Percentiles rank a stretch among this genome's conserved stretches.
These are phyloP conservation scores for Orbilia brochopaga DNA, from an alignment of 2,329 filamentous ascomycete species.

Conservation along the genomic window DNA sequence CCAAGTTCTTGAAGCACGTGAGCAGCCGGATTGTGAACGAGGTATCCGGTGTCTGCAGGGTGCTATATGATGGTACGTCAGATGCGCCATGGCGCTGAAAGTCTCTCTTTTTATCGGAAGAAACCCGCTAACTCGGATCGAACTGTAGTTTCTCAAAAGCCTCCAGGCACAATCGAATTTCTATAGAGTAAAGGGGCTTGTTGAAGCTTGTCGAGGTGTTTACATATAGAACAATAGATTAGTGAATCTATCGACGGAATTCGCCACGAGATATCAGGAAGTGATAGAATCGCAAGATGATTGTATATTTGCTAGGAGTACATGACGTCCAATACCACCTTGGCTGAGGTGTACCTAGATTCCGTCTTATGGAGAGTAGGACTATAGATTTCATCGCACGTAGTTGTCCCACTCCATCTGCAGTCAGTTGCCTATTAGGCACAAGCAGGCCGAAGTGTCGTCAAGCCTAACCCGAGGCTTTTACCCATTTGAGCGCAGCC, in stretches of 20 bases:
- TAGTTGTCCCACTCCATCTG: too few relatives aligned
- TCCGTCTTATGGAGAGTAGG: too few relatives aligned
- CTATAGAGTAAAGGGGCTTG: constrained; percentile 65
- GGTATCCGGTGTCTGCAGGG: constrained; percentile 73
- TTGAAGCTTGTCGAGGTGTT: constrained; percentile 10
- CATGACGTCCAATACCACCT: too few relatives aligned
- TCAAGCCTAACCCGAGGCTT: too few relatives aligned
- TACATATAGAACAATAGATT: constrained; percentile 18
- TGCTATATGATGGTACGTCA: constrained; percentile 71
- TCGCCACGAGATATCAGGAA: too few relatives aligned
- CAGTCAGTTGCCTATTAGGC: too few relatives aligned
- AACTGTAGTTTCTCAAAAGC: constrained; percentile 67
- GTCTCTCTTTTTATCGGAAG: constrained; percentile 20
- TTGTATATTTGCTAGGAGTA: too few relatives aligned
- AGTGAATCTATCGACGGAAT: not conserved
- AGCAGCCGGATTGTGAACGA: constrained; percentile 75
- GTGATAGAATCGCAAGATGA: too few relatives aligned
- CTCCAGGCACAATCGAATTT: constrained; percentile 75
- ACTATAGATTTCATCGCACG: too few relatives aligned
- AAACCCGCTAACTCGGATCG: constrained; percentile 36
- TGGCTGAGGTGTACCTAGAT: too few relatives aligned
- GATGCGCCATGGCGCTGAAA: constrained; percentile 53
- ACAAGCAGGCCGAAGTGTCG: too few relatives aligned
- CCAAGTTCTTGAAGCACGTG: constrained; percentile 70
- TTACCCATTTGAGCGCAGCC: not conserved